phyloP scores from a whole-genome alignment of 1,284 basidiomycete species.

The Tetrapyrgos nigripes region DNA sequence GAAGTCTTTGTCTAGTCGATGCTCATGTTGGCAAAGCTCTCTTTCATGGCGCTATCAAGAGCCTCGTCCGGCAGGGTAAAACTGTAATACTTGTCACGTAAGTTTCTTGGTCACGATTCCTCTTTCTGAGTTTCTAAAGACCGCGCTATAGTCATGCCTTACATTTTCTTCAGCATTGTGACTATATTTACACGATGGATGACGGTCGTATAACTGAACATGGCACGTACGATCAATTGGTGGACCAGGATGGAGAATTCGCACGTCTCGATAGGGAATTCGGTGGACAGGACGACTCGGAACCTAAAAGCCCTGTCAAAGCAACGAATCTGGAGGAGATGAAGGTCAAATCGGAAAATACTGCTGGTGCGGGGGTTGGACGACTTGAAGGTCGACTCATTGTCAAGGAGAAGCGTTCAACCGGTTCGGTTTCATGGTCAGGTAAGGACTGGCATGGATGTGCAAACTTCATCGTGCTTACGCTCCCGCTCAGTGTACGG shows the following conservation, averaged over 20 bases:
- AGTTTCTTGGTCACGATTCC: too few relatives aligned
- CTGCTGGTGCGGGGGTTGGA: slow-evolving; percentile 55
- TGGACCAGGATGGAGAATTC: slow-evolving; percentile 62
- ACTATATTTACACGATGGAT: slow-evolving; percentile 69
- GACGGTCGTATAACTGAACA: slow-evolving; percentile 64
- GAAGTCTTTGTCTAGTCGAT: slow-evolving; percentile 50
- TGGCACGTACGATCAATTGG: slow-evolving; percentile 67
- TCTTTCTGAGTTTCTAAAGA: too few relatives aligned
- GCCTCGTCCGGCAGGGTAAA: slow-evolving; percentile 62
- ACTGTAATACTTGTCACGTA: slow-evolving; percentile 75
- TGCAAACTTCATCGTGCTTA: neutral
- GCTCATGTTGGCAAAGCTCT: slow-evolving; percentile 75
- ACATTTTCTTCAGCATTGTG: slow-evolving; percentile 73
- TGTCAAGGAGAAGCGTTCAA: slow-evolving; percentile 67
- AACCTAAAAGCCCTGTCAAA: slow-evolving; percentile 28
- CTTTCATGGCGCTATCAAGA: slow-evolving; percentile 71
- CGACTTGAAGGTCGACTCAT: slow-evolving; percentile 71
- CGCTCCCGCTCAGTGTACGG: slow-evolving; percentile 61
- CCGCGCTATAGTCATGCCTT: too few relatives aligned
- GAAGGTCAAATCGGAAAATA: slow-evolving; percentile 42
- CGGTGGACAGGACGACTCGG: slow-evolving; percentile 39
- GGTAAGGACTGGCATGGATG: slow-evolving; percentile 37
- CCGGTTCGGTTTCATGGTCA: slow-evolving; percentile 63
- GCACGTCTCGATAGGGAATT: slow-evolving; percentile 61
- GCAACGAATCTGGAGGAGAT: slow-evolving; percentile 41